phyloP scores from a whole-genome alignment of 106 monocot genomes.

The Amphibolis antarctica region DNA sequence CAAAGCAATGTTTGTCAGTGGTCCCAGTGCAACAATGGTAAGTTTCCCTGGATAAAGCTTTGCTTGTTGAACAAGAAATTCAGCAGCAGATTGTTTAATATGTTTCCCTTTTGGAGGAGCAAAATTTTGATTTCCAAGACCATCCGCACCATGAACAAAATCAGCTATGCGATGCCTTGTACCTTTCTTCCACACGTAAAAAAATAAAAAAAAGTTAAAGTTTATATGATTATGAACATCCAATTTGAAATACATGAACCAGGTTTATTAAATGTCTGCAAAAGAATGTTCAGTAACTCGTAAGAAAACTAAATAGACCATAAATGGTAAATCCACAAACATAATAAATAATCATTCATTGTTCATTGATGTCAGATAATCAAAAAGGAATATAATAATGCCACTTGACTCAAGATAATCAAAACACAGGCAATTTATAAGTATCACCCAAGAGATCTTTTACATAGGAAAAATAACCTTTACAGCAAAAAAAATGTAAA shows the following conservation, averaged over 20 bases:
- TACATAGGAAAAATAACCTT: too few relatives aligned
- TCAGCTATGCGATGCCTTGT: constrained; percentile 73
- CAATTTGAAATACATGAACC: neutral
- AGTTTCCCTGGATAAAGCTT: constrained; percentile 65
- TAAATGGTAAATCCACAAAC: too few relatives aligned
- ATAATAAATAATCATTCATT: too few relatives aligned
- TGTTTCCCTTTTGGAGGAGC: constrained; percentile 58
- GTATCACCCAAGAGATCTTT: too few relatives aligned
- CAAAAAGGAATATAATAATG: too few relatives aligned
- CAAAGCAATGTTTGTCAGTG: constrained; percentile 87
- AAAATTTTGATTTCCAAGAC: constrained; percentile 94
- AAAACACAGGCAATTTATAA: too few relatives aligned
- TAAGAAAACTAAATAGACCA: too few relatives aligned
- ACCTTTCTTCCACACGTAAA: constrained; percentile 46
- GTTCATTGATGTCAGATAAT: too few relatives aligned
- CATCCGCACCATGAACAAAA: constrained; percentile 92
- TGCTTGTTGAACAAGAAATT: constrained; percentile 69
- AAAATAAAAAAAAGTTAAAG: constrained; percentile 4
- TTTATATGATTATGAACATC: neutral
- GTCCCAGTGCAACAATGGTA: constrained; percentile 83
- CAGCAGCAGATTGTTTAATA: constrained; percentile 62
- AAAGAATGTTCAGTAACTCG: too few relatives aligned
- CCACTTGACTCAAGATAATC: too few relatives aligned
- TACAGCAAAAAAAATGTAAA: too few relatives aligned
- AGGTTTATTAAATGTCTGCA: too few relatives aligned